Conservation (phyloP, 768 basidiomycete genomes). For the Russula emetica region DNA sequence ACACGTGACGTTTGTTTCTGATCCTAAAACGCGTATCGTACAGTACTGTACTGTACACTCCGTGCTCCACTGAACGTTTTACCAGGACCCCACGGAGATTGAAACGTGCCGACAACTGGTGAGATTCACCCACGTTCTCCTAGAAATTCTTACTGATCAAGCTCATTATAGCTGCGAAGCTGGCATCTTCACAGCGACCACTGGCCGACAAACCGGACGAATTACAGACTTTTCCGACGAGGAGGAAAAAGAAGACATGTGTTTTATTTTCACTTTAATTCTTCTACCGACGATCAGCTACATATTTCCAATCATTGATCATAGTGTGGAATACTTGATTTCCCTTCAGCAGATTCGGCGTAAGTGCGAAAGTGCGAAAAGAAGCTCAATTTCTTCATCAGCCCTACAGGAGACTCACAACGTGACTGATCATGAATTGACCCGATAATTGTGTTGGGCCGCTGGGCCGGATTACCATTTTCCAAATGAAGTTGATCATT, state of each 20-base stretch:
- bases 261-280: background rate
- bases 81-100: background rate
- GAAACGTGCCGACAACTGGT: background rate
- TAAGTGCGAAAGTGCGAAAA: conserved; percentile 2
- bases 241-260: conserved; percentile 12
- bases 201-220: background rate
- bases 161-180: background rate
- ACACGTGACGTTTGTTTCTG: background rate
- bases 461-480: too few species aligned
- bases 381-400: background rate
- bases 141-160: background rate
- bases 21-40: background rate
- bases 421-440: too few species aligned
- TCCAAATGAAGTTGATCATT: too few species aligned
- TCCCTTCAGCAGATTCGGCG: conserved; percentile 18
- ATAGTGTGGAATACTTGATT: conserved; percentile 16
- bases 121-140: background rate
- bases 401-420: conserved; percentile 5
- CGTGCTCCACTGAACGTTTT: background rate
- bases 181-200: background rate
- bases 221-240: conserved; percentile 6
- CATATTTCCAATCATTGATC: background rate
- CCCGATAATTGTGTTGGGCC: too few species aligned
- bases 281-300: background rate
- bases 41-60: too few species aligned